Conservation (phyloP, 768 basidiomycete genomes). For the Suillus clintonianus region DNA sequence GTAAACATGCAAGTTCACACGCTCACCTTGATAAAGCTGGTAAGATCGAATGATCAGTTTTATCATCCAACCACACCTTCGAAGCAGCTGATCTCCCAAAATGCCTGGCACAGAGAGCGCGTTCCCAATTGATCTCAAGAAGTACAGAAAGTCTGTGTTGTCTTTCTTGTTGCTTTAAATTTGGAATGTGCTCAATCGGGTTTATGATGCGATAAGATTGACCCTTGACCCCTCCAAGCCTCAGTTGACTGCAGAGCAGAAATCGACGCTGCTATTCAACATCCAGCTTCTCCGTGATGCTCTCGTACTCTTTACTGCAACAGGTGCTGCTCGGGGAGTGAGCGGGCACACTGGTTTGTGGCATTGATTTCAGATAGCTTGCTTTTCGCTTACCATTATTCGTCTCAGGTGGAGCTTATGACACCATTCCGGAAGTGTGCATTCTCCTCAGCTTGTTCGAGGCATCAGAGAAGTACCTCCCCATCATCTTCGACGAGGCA, state of each 20-base stretch:
- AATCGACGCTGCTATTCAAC: slow-evolving; percentile 58
- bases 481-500: slow-evolving; percentile 80
- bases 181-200: slow-evolving; percentile 5
- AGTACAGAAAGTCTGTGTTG: slow-evolving; percentile 65
- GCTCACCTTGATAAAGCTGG: slow-evolving; percentile 22
- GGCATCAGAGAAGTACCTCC: slow-evolving; percentile 58
- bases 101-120: slow-evolving; percentile 43
- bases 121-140: slow-evolving; percentile 79
- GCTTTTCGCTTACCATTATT: slow-evolving; percentile 14
- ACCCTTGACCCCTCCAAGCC: slow-evolving; percentile 71
- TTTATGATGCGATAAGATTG: slow-evolving; percentile 45
- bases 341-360: slow-evolving; percentile 77
- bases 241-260: slow-evolving; percentile 64
- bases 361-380: background rate
- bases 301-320: slow-evolving; percentile 84
- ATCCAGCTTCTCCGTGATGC: slow-evolving; percentile 83
- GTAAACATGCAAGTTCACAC: slow-evolving; percentile 25
- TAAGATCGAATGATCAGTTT: slow-evolving; percentile 6
- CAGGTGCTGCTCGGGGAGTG: slow-evolving; percentile 82
- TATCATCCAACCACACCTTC: background rate
- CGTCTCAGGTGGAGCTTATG: slow-evolving; percentile 56
- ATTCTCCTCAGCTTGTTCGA: slow-evolving; percentile 77
- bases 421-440: slow-evolving; percentile 84
- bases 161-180: background rate
- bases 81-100: slow-evolving; percentile 14